Evolutionary conservation across 2,329 filamentous ascomycete genomes (phyloP).

Genomic region (Mycocentrospora acerina): DNA sequence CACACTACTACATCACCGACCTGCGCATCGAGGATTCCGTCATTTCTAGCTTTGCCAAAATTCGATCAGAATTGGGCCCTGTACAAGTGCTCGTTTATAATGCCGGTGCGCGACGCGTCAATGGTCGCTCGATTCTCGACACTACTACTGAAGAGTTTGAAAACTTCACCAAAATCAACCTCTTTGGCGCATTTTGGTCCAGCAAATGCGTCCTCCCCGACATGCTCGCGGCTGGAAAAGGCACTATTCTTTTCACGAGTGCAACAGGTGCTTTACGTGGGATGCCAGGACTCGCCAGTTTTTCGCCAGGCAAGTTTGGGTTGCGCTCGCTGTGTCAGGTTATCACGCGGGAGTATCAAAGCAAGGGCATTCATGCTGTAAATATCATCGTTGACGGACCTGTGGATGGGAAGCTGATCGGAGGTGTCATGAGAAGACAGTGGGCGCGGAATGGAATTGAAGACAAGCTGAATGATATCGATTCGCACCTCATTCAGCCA

Average conservation of each 20-base stretch:
- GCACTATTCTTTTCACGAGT: slow-evolving; percentile 20
- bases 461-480: slow-evolving; percentile 5
- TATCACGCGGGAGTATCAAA: slow-evolving; percentile 9
- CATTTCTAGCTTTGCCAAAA: too few species aligned
- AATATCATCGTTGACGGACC: slow-evolving; percentile 7
- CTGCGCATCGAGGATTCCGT: slow-evolving; percentile 16
- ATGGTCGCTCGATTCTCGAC: slow-evolving; percentile 19
- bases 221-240: slow-evolving; percentile 17
- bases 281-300: slow-evolving; percentile 15
- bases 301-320: slow-evolving; percentile 22
- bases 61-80: slow-evolving; percentile 14
- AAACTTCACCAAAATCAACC: slow-evolving; percentile 24
- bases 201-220: slow-evolving; percentile 18
- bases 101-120: slow-evolving; percentile 20
- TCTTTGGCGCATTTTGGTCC: slow-evolving; percentile 22
- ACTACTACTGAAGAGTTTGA: slow-evolving; percentile 20
- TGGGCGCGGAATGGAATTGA: slow-evolving; percentile 1
- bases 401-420: slow-evolving; percentile 6
- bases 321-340: slow-evolving; percentile 11
- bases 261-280: slow-evolving; percentile 20
- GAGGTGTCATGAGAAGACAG: slow-evolving; percentile 4
- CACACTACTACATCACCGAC: slow-evolving; percentile 22
- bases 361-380: slow-evolving; percentile 2
- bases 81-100: slow-evolving; percentile 22
- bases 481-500: slow-evolving; percentile 10